A percentile compares a stretch with the other conserved stretches of the same genome.
phyloP scores from a whole-genome alignment of 2,329 filamentous ascomycete species.

The Zymoseptoria brevis region DNA sequence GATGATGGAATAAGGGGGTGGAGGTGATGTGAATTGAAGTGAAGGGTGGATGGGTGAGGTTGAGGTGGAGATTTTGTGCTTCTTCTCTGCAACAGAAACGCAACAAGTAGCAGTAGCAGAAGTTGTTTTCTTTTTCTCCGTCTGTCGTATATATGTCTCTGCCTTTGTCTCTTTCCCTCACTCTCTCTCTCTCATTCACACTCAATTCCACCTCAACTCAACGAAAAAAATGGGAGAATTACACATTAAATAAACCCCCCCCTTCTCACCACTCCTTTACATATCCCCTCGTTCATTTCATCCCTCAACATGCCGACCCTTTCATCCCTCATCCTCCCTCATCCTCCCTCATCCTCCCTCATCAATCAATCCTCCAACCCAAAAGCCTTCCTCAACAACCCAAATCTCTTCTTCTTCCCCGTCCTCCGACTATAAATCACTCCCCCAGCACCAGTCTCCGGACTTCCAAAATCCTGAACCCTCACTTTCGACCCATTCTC shows the following conservation, averaged over 20 bases:
- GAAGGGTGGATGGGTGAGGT: too few species aligned
- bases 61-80: too few species aligned
- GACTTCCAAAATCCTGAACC: slow-evolving; percentile 7
- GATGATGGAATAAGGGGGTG: too few species aligned
- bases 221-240: neutral
- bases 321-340: too few species aligned
- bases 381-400: slow-evolving; percentile 58
- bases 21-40: too few species aligned
- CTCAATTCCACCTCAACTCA: neutral
- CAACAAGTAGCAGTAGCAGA: too few species aligned
- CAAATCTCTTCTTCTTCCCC: slow-evolving; percentile 59
- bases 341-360: too few species aligned
- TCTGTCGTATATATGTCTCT: neutral
- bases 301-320: too few species aligned
- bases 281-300: neutral
- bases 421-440: slow-evolving; percentile 29
- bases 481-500: slow-evolving; percentile 9
- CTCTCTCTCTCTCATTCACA: neutral
- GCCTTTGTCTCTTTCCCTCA: neutral
- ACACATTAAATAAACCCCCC: neutral
- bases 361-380: slow-evolving; percentile 44
- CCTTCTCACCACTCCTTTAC: neutral
- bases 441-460: slow-evolving; percentile 8
- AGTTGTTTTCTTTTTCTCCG: too few species aligned
- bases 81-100: too few species aligned